phyloP scores from a whole-genome alignment of 371 early-diverging fungal genomes.

The Blyttiomyces sp. region DNA sequence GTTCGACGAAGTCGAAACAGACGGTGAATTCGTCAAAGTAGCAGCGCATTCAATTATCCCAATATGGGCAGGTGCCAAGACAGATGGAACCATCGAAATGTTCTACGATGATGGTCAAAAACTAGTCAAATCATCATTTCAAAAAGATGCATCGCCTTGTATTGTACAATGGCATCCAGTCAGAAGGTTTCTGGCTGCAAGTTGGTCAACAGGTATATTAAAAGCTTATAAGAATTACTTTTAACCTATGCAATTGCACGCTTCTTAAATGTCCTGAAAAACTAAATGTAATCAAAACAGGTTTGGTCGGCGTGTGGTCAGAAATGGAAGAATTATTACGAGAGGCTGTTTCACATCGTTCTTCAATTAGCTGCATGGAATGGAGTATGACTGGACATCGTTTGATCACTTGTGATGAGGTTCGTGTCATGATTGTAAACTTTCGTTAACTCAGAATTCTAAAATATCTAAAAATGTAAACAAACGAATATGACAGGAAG shows the following conservation, averaged over 20 bases:
- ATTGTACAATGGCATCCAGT: conserved; percentile 23
- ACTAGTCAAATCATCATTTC: not conserved
- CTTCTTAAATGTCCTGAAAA: not conserved
- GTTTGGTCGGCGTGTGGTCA: conserved; percentile 41
- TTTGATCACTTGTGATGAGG: conserved; percentile 43
- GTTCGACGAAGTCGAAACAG: not conserved
- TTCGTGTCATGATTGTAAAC: not conserved
- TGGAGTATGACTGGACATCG: conserved; percentile 43
- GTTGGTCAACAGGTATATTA: conserved; percentile 22
- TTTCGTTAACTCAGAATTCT: not conserved
- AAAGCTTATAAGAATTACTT: not conserved
- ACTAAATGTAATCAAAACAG: no score
- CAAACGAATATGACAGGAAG: conserved; percentile 26
- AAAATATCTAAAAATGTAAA: not conserved
- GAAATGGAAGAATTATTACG: conserved; percentile 39
- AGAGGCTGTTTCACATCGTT: conserved; percentile 43
- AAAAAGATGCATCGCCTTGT: not conserved
- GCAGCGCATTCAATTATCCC: not conserved
- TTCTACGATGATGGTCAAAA: not conserved
- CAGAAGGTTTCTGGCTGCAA: conserved; percentile 21
- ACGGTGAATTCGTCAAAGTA: not conserved
- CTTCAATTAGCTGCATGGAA: conserved; percentile 29
- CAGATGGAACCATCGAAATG: not conserved
- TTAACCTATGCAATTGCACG: not conserved
- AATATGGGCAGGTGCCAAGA: not conserved